Evolutionary conservation across 176 grass and related monocot genomes (phyloP).

Genomic region (Areca catechu): DNA sequence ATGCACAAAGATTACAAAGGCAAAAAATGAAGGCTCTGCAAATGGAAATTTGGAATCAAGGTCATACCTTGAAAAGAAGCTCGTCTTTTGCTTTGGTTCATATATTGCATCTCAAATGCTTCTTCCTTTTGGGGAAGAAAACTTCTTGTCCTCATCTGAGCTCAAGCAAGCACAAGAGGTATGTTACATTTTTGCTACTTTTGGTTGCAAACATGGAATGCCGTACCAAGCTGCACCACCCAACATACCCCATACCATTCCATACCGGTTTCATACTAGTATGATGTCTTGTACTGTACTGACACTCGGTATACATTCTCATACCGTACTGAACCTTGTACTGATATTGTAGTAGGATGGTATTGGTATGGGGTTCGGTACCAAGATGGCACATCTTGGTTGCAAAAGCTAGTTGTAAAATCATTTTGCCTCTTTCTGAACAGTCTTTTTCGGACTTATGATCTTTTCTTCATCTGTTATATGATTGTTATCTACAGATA

Average conservation of each 20-base stretch:
- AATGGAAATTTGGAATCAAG: slow-evolving; percentile 31
- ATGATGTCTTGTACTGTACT: too few species aligned
- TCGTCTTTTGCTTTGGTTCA: slow-evolving; percentile 34
- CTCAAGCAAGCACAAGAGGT: slow-evolving; percentile 35
- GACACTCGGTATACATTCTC: too few species aligned
- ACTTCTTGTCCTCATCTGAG: slow-evolving; percentile 29
- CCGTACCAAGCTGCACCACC: too few species aligned
- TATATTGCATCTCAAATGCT: slow-evolving; percentile 28
- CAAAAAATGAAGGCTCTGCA: slow-evolving; percentile 20
- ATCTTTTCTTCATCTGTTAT: too few species aligned
- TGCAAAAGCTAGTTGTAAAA: background rate
- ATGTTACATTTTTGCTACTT: background rate
- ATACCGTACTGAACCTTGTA: too few species aligned
- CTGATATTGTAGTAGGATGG: too few species aligned
- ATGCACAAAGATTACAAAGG: slow-evolving; percentile 28
- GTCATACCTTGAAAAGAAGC: slow-evolving; percentile 35
- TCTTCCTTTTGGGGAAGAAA: slow-evolving; percentile 32
- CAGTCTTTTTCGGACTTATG: too few species aligned
- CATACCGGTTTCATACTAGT: too few species aligned
- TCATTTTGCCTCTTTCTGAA: too few species aligned
- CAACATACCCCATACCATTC: too few species aligned
- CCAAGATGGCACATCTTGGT: too few species aligned
- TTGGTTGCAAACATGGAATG: background rate
- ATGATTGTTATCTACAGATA: slow-evolving; percentile 19
- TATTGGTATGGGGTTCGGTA: too few species aligned